Evolutionary conservation across 2,329 filamentous ascomycete genomes (phyloP), one percentile per base, ranked within the genome.

Genomic region (Cordyceps farinosa): DNA sequence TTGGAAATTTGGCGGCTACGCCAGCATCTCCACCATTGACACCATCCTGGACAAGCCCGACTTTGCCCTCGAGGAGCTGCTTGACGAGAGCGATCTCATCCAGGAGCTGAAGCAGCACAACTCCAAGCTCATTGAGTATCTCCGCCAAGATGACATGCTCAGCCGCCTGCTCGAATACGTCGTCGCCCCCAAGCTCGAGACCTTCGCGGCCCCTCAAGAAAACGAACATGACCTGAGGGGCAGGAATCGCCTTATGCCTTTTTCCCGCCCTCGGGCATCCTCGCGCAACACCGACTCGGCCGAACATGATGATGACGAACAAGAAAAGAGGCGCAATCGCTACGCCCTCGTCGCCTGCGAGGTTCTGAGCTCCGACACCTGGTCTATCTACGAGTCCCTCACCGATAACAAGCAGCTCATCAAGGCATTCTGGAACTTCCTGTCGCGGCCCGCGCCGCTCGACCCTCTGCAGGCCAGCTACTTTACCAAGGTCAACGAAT

Each of bases 31-130:
- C 72, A 90, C 93, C 74, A 92, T 99, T 78, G 95, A 98, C 79
- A 92, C 89, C 70, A 91, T 99, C 73, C 92, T 99, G 76, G 95
- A 99, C 76, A 97, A 97, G 78, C 88, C 96, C 70, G 91, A 97
- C 78, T 93, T 97, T 75, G 92, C 91, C 59, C 89, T 98, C 68
- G 95, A 99, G 78, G 94, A 98, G 75, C 84, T 99, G 65, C 87
- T 99, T 67, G 93, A 98, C 76, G 95, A 99, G 82, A 90, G 90
- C 73, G 95, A 99, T 75, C 81, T 98, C 71, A 95, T 98, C 70
- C 92, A 97, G 77, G 95, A 99, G 83, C 86, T 99, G 67, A 99
- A 98, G 80, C 91, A 96, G 77, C 93, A 97, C 79, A 98, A 99
- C 80, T 90, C 92, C 64, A 97, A 97, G 80, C 88, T 99, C 66